Conservation (phyloP, 306 rosid genomes). For the Fragaria iinumae region DNA sequence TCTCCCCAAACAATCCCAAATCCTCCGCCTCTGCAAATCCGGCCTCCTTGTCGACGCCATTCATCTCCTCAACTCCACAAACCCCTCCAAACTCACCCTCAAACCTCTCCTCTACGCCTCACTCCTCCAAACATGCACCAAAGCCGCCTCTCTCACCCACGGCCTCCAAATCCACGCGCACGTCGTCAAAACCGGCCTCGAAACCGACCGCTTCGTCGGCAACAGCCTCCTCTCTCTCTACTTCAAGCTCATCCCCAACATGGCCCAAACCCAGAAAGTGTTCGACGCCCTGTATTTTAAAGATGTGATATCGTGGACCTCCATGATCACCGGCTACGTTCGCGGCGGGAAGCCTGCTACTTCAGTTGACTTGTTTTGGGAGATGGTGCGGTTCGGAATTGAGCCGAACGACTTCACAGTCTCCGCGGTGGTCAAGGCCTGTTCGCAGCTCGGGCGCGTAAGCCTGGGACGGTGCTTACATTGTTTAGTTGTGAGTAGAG, state of each 20-base stretch:
- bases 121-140: conserved; percentile 60
- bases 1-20: conserved; percentile 35
- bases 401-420: conserved; percentile 73
- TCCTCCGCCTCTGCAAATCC: conserved; percentile 44
- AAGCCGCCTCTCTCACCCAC: conserved; percentile 40
- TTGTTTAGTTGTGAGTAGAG: conserved; percentile 44
- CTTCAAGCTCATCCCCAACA: conserved; percentile 52
- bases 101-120: conserved; percentile 71
- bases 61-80: conserved; percentile 42
- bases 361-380: conserved; percentile 43
- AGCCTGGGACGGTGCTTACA: conserved; percentile 58
- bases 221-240: conserved; percentile 77
- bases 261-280: conserved; percentile 47
- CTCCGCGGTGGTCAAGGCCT: conserved; percentile 70
- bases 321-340: conserved; percentile 70
- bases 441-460: conserved; percentile 44
- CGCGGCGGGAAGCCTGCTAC: conserved; percentile 36
- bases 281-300: conserved; percentile 53
- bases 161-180: conserved; percentile 69
- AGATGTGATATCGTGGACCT: conserved; percentile 83
- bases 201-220: conserved; percentile 66
- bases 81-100: conserved; percentile 25
- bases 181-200: conserved; percentile 65
- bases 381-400: conserved; percentile 46
- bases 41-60: conserved; percentile 50